Base-by-base conservation (phyloP, 768 basidiomycete genomes). In the Lyophyllum decastes region DNA sequence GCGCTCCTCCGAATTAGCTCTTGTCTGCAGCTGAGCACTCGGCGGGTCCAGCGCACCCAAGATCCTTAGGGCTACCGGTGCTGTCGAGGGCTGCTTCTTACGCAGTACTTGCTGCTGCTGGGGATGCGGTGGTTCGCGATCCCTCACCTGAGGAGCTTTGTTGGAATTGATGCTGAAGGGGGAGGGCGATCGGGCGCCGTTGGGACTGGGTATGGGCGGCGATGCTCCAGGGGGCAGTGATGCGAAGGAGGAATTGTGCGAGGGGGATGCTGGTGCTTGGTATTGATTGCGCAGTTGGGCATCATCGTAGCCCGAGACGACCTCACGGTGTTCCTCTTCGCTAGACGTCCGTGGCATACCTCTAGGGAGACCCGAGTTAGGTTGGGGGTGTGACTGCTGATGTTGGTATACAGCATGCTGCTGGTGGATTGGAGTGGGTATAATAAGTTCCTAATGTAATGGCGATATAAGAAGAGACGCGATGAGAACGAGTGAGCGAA, bases 11-110 rank as follows among this genome's bases (percentile, higher is more conserved):
- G 74, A 74, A 11, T 65, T 61, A 0, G 71, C 59, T 43, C 62
- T 63, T 54, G 59, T 50, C 41, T 66, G 33, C 71, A 78, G 14
- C 67, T 50, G 70, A 59, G 57, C 72, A 9, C 64, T 62, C 0
- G 73, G 78, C 0, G 89, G 87, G 54, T 91, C 88, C 16, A 91
- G 74, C 2, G 89, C 78, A 46, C 75, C 77, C 54, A 89, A 73
- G 45, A 89, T 86, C 19, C 80, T 82, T 14, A 87, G 68, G 0
- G 84, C 67, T 10, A 72, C 76, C 1, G 74, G 73, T 1, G 73
- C 70, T 52, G 69, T 60, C 7, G 68, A 2, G 0, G 47, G 33
- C 27, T n/a, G 59, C 41, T 60, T 72, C 60, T 68, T 70, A 19
- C 61, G 62, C 50, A 49, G 43, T 64, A 63, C 66, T 66, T 34